Evolutionary conservation across 495 filamentous ascomycete species (phyloP), one percentile per base, ranked within the genome.

Genomic region (Cairneyella variabilis): DNA sequence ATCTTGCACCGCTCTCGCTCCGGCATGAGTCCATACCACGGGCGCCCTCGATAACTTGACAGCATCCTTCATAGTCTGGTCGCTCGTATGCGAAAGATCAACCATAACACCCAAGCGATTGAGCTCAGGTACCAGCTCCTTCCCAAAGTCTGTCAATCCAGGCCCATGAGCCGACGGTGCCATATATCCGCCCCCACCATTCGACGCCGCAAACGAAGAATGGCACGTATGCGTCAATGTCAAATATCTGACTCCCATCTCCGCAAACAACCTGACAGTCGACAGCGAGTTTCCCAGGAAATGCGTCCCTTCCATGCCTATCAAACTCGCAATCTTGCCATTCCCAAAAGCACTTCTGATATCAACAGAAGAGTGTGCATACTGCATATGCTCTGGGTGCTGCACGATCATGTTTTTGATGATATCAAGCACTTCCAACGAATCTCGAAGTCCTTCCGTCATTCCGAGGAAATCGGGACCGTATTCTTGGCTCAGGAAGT

Each of bases 11-110:
- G 71, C 67, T 48, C 75, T 76, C 6, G 75, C 73, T 0, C 73
- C 77, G 73, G 65, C 64, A 57, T 85, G 82, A 34, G 73, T 76
- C 68, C 83, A 83, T 12, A 84, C 77, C 2, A 83, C 70, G 0
- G 80, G 78, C 4, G 77, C 74, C 10, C 73, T 70, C 0, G 56
- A 55, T 57, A 74, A 73, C 20, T 74, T 68, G 14, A 84, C 64
- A 4, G 79, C 74, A 54, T 82, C 76, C 5, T 75, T 66, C 38
- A 44, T 43, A 2, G 50, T 53, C 23, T 28, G 4, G 7, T 28
- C 22, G 23, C 28, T 40, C 16, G 39, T 45, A 21, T 53, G 50
- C 1, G 23, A 20, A 21, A 53, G 50, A 53, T 53, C 50, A 9
- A 53, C 26, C 21, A 53, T 34, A 7, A 53, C 23, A 2, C 50